phyloP scores from a whole-genome alignment of 2,329 filamentous ascomycete genomes.

The Hypoxylon sp. region DNA sequence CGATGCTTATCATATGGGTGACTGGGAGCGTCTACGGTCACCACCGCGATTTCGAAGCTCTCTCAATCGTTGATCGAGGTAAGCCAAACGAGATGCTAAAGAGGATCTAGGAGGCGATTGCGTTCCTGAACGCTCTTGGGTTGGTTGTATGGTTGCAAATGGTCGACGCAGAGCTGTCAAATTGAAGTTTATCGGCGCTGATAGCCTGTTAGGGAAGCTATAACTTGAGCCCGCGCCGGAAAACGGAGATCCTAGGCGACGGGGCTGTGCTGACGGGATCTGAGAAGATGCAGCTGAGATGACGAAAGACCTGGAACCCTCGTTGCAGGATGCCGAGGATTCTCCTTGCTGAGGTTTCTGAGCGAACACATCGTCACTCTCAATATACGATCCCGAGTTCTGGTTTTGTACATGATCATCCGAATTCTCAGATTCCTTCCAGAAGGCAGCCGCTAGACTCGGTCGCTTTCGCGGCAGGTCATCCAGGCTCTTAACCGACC shows the following conservation, averaged over 20 bases:
- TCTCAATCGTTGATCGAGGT: conserved; percentile 71
- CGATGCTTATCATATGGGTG: conserved; percentile 60
- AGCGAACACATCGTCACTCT: conserved; percentile 26
- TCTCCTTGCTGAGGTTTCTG: conserved; percentile 15
- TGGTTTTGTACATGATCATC: conserved; percentile 21
- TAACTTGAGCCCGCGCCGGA: conserved; percentile 65
- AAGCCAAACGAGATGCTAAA: conserved; percentile 67
- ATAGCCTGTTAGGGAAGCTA: conserved; percentile 73
- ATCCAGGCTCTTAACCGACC: conserved; percentile 65
- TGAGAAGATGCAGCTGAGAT: conserved; percentile 45
- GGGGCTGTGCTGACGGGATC: conserved; percentile 57
- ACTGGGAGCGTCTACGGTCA: conserved; percentile 63
- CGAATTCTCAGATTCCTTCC: conserved; percentile 52
- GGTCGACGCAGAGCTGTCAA: conserved; percentile 63
- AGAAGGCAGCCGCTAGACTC: conserved; percentile 69
- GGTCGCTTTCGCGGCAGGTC: conserved; percentile 66
- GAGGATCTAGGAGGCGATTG: conserved; percentile 57
- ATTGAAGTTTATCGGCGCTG: conserved; percentile 63
- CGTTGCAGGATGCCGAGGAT: conserved; percentile 1
- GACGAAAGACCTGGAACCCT: conserved; percentile 36
- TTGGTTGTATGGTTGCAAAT: conserved; percentile 70
- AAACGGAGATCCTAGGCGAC: conserved; percentile 73
- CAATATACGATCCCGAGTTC: not conserved
- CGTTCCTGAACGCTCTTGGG: conserved; percentile 55
- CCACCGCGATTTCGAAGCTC: conserved; percentile 65